Evolutionary conservation across 441 rosid genomes (phyloP).

Genomic region (Flueggea neowawraea): DNA sequence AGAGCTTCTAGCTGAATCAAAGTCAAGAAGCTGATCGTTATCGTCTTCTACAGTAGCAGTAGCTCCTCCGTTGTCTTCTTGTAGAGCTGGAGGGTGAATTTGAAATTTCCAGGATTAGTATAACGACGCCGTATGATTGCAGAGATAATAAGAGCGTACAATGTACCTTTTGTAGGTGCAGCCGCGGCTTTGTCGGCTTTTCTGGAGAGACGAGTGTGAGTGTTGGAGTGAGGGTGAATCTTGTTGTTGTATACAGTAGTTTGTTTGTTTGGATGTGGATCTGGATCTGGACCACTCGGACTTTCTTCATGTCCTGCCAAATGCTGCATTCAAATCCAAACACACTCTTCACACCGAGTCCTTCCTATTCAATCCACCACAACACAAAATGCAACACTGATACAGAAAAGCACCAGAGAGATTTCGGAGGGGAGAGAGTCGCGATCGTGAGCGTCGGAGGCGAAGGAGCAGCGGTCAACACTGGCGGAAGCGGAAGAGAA

Average conservation of each 20-base stretch:
- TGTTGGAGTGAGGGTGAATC: slow-evolving; percentile 12
- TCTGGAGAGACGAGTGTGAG: slow-evolving; percentile 43
- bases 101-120: slow-evolving; percentile 10
- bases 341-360: background rate
- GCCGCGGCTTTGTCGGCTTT: slow-evolving; percentile 70
- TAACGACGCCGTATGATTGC: too few relatives aligned
- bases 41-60: slow-evolving; percentile 35
- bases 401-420: slow-evolving; percentile 42
- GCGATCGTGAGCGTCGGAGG: slow-evolving; percentile 71
- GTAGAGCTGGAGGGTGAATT: slow-evolving; percentile 41
- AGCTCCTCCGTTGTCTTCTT: slow-evolving; percentile 32
- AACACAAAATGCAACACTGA: too few relatives aligned
- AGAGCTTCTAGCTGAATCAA: slow-evolving; percentile 75
- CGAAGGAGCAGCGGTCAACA: slow-evolving; percentile 86
- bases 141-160: too few relatives aligned
- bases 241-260: slow-evolving; percentile 32
- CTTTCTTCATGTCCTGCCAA: slow-evolving; percentile 59
- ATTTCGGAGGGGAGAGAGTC: slow-evolving; percentile 68
- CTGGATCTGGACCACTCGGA: slow-evolving; percentile 58
- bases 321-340: slow-evolving; percentile 30
- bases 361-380: background rate
- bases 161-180: slow-evolving; percentile 16
- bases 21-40: slow-evolving; percentile 29
- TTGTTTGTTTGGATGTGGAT: slow-evolving; percentile 65
- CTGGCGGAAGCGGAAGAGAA: slow-evolving; percentile 92